Base-by-base conservation (phyloP, 1,139 yeast species). In the Magnusiomyces ingens region DNA sequence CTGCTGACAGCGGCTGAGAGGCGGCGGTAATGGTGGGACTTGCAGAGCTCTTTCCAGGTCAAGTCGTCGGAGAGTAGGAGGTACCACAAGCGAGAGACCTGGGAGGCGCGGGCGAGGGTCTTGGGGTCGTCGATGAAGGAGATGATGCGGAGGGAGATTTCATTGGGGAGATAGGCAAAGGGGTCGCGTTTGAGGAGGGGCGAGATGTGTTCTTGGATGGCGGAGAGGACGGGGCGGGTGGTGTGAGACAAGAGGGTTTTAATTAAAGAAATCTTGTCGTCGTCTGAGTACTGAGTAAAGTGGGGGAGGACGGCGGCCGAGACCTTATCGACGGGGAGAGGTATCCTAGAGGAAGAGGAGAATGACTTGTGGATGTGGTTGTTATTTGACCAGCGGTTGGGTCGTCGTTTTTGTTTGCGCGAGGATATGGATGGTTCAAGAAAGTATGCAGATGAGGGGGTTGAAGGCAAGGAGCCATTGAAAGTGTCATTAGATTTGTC, bases 161-260 rank as follows among this genome's bases (percentile, higher is more conserved):
- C 99, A 60, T 80, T 77, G 1, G 99, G 99, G 51, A 93, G 75
- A 13, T 87, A 81, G 43, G 84, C 77, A 56, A 93, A 84, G 62
- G 93, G 95, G 69, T 93, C 99, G 56, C 88, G 85, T 60, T 88
- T 82, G 55, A 93, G 82, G 66, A 89, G 71, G 37, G 84, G 79
- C 26, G 84, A 79, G 15, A 93, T 85, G 65, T 85, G 94, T 62
- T 84, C 84, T 5, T 88, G 79, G 4, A 90, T 78, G 55, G 81
- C 81, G 13, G 95, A 84, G 32, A 93, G 73, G 37, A 67, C 71
- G 89, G 19, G 95, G 86, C 67, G 63, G 8, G 55, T 50, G 2
- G 55, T 48, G 3, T 48, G 38, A n/a, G 53, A 43, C 12, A 55
- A 37, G 18, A 55, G 51, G 12, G 46, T 44, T 40, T 52, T 44